Base-by-base conservation (phyloP, 208 protist species). In the Crithidia thermophila region DNA sequence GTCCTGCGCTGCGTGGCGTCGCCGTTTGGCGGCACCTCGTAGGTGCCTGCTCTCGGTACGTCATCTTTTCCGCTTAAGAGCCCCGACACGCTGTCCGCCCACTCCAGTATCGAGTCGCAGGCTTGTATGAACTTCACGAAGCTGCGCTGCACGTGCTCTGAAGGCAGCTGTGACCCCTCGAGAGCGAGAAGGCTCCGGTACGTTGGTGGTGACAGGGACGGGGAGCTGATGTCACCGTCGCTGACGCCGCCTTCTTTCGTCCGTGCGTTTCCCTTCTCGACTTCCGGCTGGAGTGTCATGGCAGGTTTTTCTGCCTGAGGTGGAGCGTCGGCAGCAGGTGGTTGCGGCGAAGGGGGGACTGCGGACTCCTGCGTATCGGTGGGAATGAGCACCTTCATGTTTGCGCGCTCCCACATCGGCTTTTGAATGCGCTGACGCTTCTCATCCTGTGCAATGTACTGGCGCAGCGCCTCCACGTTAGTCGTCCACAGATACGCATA, bases 101-200 rank as follows among this genome's bases (percentile, higher is more conserved):
- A 95, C 40, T 64, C 55, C 16, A 85, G 27, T 28, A 87, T 34
- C 13, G 66, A 53, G 50, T 77, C 60, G 65, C 82, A 81, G n/a
- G 75, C 71, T 36, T 87, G 80, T 25, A 94, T 77, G 57, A 95
- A 90, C 28, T 72, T 81, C 20, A 67, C 62, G 52, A 88, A 95
- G 53, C 71, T 75, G 10, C 50, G 47, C 64, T 75, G 71, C 30
- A 82, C 77, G 9, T 53, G 50, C 21, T 53, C 47, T 6, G 68
- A 72, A 3, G 84, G 84, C 18, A 84, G 40, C 36, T 55, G 45
- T 8, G 50, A 21, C 0, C 69, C 53, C 14, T 73, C 59, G 28
- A 89, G 45, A 7, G 59, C 52, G 7, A 84, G 67, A 11, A 88
- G 60, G 7, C 46, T 30, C 18, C 58, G 49, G 34, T 67, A 64